Evolutionary conservation across 1,139 yeast genomes (phyloP).

Genomic region (Candida freyschussii): DNA sequence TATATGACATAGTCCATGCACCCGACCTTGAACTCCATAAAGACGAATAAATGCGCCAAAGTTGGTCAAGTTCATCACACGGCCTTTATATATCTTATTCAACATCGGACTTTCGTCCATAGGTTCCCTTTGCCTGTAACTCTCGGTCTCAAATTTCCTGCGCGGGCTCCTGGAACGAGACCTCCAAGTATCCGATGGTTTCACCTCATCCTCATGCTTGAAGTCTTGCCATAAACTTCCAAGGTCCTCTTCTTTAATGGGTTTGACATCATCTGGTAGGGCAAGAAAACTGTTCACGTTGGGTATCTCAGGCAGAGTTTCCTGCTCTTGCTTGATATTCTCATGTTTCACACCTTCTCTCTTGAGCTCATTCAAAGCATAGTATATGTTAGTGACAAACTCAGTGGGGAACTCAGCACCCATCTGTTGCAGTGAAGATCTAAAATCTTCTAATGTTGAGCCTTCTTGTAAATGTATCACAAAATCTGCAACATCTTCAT

Average conservation of each 20-base stretch:
- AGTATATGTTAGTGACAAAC: slow-evolving; percentile 14
- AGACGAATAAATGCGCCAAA: slow-evolving; percentile 78
- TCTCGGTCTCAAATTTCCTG: slow-evolving; percentile 2
- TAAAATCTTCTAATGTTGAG: slow-evolving; percentile 34
- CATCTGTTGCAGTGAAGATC: slow-evolving; percentile 42
- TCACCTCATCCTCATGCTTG: slow-evolving; percentile 14
- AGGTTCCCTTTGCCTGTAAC: slow-evolving; percentile 16
- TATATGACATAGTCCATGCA: slow-evolving; percentile 71
- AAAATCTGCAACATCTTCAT: slow-evolving; percentile 53
- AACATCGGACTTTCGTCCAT: slow-evolving; percentile 33
- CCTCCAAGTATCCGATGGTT: slow-evolving; percentile 6
- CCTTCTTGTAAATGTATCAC: slow-evolving; percentile 46
- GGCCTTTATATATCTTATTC: slow-evolving; percentile 54
- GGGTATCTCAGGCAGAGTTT: slow-evolving; percentile 2
- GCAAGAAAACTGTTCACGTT: slow-evolving; percentile 3
- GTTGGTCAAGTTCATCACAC: slow-evolving; percentile 50
- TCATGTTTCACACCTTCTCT: slow-evolving; percentile 12
- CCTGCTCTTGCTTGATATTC: slow-evolving; percentile 13
- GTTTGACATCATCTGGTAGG: slow-evolving; percentile 8
- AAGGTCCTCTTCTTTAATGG: slow-evolving; percentile 11
- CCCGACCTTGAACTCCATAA: slow-evolving; percentile 32
- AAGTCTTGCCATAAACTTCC: slow-evolving; percentile 20
- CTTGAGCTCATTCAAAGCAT: slow-evolving; percentile 7
- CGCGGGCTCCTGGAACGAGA: slow-evolving; percentile 6
- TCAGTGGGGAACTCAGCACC: slow-evolving; percentile 57